A percentile compares a stretch with the other conserved stretches of the same genome.
Conservation (phyloP, 148 eudicot genomes). For the Talinum fruticosum region DNA sequence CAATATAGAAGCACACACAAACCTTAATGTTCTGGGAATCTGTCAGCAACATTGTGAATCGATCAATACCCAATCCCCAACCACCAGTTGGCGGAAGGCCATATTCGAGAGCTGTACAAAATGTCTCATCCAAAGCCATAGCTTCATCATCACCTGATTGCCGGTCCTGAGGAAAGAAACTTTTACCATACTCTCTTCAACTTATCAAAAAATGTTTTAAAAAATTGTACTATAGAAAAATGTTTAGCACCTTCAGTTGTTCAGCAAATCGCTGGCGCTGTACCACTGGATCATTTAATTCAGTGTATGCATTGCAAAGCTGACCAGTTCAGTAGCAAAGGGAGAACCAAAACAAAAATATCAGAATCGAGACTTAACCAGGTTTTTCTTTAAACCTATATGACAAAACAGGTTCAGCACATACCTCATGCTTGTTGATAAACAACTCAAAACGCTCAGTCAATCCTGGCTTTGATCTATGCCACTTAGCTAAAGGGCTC, state of each 20-base stretch:
- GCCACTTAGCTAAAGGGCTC: constrained; percentile 99
- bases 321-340: constrained; percentile 22
- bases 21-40: constrained; percentile 96
- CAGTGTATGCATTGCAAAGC: constrained; percentile 97
- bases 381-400: too few relatives aligned
- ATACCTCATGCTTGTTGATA: constrained; percentile 89
- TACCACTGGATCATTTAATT: constrained; percentile 86
- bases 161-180: constrained; percentile 57
- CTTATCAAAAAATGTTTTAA: not conserved
- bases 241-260: constrained; percentile 68
- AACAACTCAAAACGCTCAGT: constrained; percentile 91
- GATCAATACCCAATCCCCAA: constrained; percentile 89
- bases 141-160: constrained; percentile 96
- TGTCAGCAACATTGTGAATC: constrained; percentile 77
- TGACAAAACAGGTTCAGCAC: constrained; percentile 8
- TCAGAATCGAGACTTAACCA: not conserved
- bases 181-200: not conserved
- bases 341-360: not conserved
- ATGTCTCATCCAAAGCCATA: constrained; percentile 89
- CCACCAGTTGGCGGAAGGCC: constrained; percentile 95
- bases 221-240: not conserved
- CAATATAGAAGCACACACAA: constrained; percentile 4
- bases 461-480: constrained; percentile 75
- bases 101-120: constrained; percentile 79
- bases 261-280: constrained; percentile 90